Evolutionary conservation across 1,284 basidiomycete genomes (phyloP), one percentile per base, ranked within the genome.

Genomic region (Rhodotorula sp.): DNA sequence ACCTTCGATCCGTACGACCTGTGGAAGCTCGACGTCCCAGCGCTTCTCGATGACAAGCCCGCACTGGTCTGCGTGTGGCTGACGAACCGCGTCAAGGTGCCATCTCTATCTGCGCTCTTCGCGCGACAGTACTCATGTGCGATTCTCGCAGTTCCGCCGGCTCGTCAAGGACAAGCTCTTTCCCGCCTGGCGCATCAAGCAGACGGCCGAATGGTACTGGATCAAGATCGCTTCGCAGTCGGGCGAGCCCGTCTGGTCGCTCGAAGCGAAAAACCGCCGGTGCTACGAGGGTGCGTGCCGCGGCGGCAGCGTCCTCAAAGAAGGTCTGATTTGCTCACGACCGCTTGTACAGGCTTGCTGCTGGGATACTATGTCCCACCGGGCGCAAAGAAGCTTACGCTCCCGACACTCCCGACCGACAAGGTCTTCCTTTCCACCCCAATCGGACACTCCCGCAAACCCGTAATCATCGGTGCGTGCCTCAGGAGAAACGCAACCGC

Each of bases 1-100:
- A 76, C 74, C 0, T 78, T 78, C 48, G 78, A 79, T 63, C 71
- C 78, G 21, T 79, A 78, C 67, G 72, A 76, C 21, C 67, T 79
- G 7, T 75, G 75, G 69, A 68, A 75, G 12, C 71, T 79, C 8
- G 68, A 72, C 50, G 41, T 79, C 1, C 64, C 64, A 0, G 50
- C 57, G 2, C 25, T 79, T 14, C 72, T 79, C 3, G 61, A 56
- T 0, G 34, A 56, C 10, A 65, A 70, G 27, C 70, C 77, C 2
- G 70, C 73, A 0, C 34, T 79, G 7, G 74, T 79, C 1, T 74
- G 66, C 0, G 67, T 77, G 17, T 79, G 78, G 78, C 49, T 79
- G 0, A 79, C 78, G 1, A 79, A 79, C 60, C 62, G 69, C 19
- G 69, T 73, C 72, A 78, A 78, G 58, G 74, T 72, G n/a, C n/a